Evolutionary conservation across 2,329 filamentous ascomycete species (phyloP).

Genomic region (Xylariaceae sp.): DNA sequence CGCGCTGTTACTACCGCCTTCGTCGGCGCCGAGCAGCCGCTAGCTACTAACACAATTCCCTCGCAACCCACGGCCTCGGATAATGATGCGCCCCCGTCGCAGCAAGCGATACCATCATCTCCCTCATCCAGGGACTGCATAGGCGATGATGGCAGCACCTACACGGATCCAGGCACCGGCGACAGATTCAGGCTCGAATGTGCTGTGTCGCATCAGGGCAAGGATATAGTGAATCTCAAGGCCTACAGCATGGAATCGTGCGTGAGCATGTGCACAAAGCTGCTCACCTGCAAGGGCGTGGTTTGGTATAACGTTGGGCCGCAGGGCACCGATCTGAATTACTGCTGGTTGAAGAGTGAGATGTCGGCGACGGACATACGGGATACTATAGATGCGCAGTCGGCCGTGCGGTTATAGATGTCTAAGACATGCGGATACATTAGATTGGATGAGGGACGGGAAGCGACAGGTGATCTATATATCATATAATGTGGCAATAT

Average conservation of each 20-base stretch:
- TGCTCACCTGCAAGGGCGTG: constrained; percentile 22
- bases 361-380: constrained; percentile 19
- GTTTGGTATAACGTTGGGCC: constrained; percentile 29
- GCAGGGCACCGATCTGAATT: constrained; percentile 30
- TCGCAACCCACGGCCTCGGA: constrained; percentile 9
- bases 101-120: not conserved
- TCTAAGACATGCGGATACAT: not conserved
- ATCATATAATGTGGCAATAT: too few species aligned
- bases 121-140: constrained; percentile 17
- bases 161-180: constrained; percentile 22
- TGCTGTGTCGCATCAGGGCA: constrained; percentile 23
- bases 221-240: constrained; percentile 25
- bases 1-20: constrained; percentile 4
- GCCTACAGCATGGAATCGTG: constrained; percentile 27
- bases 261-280: constrained; percentile 23
- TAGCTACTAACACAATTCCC: constrained; percentile 13
- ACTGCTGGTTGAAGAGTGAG: constrained; percentile 29
- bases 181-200: constrained; percentile 24
- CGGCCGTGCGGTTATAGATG: constrained; percentile 21
- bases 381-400: constrained; percentile 25
- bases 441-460: not conserved
- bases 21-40: constrained; percentile 1
- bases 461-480: too few species aligned
- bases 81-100: not conserved
- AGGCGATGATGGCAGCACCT: constrained; percentile 24